Conservation (phyloP, 2,329 filamentous ascomycete species). For the Penicillium verrucosum region DNA sequence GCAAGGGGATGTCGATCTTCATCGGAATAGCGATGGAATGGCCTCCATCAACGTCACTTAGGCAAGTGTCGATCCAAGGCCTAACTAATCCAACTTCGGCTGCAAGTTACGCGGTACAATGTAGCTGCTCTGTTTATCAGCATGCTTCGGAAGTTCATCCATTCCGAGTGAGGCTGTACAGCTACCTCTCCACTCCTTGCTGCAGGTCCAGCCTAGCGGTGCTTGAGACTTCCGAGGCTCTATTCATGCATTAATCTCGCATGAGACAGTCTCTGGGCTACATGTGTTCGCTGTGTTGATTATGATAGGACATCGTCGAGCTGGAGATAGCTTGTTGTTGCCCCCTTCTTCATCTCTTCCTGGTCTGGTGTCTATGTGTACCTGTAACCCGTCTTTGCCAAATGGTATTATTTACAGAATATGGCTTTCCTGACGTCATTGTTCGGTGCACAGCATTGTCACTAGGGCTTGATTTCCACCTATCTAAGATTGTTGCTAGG, state of each 20-base stretch:
- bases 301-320: too few relatives aligned
- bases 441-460: too few relatives aligned
- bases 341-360: too few relatives aligned
- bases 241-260: constrained; percentile 1
- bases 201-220: neutral
- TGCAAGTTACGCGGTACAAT: neutral
- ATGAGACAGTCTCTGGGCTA: neutral
- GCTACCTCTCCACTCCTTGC: neutral
- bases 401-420: neutral
- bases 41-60: neutral
- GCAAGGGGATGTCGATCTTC: constrained; percentile 18
- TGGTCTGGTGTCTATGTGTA: too few relatives aligned
- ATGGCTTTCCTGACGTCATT: neutral
- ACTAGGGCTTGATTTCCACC: neutral
- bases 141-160: neutral
- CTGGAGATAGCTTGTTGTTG: neutral
- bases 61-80: neutral
- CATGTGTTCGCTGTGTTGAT: neutral
- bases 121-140: neutral
- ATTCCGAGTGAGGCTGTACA: neutral
- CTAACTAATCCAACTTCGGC: neutral
- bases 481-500: too few relatives aligned
- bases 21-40: constrained; percentile 8
- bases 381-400: too few relatives aligned
- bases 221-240: neutral